Evolutionary conservation across 805 yeast species (phyloP).

Genomic region (Nakazawaea ambrosiae): DNA sequence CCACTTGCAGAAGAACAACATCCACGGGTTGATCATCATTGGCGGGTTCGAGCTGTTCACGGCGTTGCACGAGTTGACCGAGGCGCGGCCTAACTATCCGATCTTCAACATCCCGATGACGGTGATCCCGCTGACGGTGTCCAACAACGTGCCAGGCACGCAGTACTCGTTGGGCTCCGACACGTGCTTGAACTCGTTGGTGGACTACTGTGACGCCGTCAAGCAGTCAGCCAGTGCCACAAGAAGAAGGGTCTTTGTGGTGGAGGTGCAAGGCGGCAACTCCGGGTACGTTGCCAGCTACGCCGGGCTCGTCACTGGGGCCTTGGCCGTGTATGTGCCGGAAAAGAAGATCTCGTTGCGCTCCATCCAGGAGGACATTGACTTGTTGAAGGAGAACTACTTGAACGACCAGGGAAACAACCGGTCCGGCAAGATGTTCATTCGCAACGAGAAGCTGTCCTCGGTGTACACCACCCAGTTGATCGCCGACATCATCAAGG

Average conservation of each 20-base stretch:
- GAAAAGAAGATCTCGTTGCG: slow-evolving; percentile 69
- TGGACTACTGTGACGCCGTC: slow-evolving; percentile 89
- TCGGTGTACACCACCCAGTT: slow-evolving; percentile 74
- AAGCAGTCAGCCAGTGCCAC: slow-evolving; percentile 94
- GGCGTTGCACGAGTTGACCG: slow-evolving; percentile 73
- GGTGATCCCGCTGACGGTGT: slow-evolving; percentile 89
- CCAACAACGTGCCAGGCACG: slow-evolving; percentile 98
- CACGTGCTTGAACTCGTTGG: slow-evolving; percentile 88
- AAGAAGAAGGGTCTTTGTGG: slow-evolving; percentile 89
- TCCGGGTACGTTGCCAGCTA: slow-evolving; percentile 89
- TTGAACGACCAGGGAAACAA: slow-evolving; percentile 68
- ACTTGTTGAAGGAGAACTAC: slow-evolving; percentile 60
- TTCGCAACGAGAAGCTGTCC: slow-evolving; percentile 81
- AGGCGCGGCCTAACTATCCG: slow-evolving; percentile 74
- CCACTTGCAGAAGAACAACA: slow-evolving; percentile 79
- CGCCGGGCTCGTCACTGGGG: slow-evolving; percentile 83
- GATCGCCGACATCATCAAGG: slow-evolving; percentile 76
- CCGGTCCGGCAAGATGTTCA: slow-evolving; percentile 78
- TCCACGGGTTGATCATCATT: slow-evolving; percentile 84
- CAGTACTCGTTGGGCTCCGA: slow-evolving; percentile 94
- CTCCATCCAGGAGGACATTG: slow-evolving; percentile 71
- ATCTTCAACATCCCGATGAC: slow-evolving; percentile 92
- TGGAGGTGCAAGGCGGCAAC: slow-evolving; percentile 97
- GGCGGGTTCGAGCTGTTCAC: slow-evolving; percentile 98
- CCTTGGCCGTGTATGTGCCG: slow-evolving; percentile 86